phyloP scores from a whole-genome alignment of 2,329 filamentous ascomycete genomes.

The Rasamsonia emersonii region DNA sequence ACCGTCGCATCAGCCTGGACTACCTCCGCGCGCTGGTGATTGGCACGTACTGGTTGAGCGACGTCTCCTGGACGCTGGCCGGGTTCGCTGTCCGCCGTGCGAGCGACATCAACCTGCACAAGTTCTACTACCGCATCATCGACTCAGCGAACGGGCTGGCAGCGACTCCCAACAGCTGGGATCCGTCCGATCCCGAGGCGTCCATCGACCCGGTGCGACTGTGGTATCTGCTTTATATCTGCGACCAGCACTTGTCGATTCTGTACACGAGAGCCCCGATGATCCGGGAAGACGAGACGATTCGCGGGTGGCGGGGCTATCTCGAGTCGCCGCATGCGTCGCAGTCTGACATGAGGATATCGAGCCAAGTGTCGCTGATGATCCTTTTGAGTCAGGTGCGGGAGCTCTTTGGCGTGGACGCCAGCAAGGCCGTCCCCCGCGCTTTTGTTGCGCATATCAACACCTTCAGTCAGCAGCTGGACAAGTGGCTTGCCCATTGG shows the following conservation, averaged over 20 bases:
- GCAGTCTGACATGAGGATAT: conserved; percentile 7
- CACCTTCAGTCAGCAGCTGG: conserved; percentile 8
- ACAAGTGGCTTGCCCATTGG: conserved; percentile 9
- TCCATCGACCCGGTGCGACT: conserved; percentile 24
- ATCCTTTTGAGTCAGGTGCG: conserved; percentile 8
- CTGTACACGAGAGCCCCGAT: conserved; percentile 28
- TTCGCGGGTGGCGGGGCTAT: conserved; percentile 8
- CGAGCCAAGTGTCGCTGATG: conserved; percentile 9
- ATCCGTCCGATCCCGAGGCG: conserved; percentile 11
- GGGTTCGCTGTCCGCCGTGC: conserved; percentile 23
- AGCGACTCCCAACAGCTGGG: conserved; percentile 7
- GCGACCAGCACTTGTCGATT: conserved; percentile 30
- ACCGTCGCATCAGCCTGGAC: conserved; percentile 34
- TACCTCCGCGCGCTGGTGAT: conserved; percentile 43
- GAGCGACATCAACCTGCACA: conserved; percentile 18
- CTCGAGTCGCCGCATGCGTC: conserved; percentile 9
- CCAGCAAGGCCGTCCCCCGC: conserved; percentile 7
- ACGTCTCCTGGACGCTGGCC: conserved; percentile 35
- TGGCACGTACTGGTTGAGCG: conserved; percentile 45
- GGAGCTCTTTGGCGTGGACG: conserved; percentile 9
- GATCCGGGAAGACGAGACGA: conserved; percentile 23
- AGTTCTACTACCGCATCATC: conserved; percentile 29
- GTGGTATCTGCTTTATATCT: conserved; percentile 28
- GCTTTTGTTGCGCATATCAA: conserved; percentile 8
- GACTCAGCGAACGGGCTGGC: conserved; percentile 16